Evolutionary conservation across 495 filamentous ascomycete species (phyloP).

Genomic region (Niebla homalea): DNA sequence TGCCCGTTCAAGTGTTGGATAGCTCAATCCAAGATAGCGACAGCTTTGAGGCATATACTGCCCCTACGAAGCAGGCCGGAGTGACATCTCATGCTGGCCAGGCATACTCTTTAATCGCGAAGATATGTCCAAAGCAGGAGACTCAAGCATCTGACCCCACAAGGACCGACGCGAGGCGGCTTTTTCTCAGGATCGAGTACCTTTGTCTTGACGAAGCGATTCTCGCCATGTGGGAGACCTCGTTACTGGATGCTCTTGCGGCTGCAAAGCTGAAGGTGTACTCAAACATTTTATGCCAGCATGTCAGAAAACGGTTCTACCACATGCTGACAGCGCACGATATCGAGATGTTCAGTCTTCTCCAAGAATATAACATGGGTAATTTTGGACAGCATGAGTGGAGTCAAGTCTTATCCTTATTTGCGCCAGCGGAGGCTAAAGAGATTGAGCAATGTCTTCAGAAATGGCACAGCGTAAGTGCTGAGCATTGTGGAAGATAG

Average conservation of each 20-base stretch:
- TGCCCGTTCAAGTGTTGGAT: conserved; percentile 60
- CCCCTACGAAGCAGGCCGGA: conserved; percentile 37
- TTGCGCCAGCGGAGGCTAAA: conserved; percentile 25
- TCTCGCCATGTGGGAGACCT: conserved; percentile 28
- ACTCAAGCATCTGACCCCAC: conserved; percentile 13
- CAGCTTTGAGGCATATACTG: conserved; percentile 50
- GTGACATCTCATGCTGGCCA: conserved; percentile 66
- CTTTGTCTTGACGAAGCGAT: conserved; percentile 59
- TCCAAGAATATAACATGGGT: conserved; percentile 31
- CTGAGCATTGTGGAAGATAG: neutral
- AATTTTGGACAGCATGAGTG: conserved; percentile 29
- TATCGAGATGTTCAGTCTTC: conserved; percentile 36
- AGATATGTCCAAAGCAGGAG: conserved; percentile 36
- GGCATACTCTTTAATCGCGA: conserved; percentile 71
- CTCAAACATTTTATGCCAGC: conserved; percentile 32
- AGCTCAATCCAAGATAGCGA: conserved; percentile 59
- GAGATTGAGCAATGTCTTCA: conserved; percentile 30
- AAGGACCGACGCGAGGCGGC: conserved; percentile 12
- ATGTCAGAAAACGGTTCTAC: conserved; percentile 40
- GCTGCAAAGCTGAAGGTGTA: conserved; percentile 32
- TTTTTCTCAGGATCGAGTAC: conserved; percentile 66
- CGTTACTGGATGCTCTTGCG: conserved; percentile 30
- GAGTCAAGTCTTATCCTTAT: conserved; percentile 28
- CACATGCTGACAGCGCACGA: conserved; percentile 41
- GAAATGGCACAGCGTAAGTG: conserved; percentile 36